Conservation (phyloP, 2,329 filamentous ascomycete species). For the Botryotinia convoluta region DNA sequence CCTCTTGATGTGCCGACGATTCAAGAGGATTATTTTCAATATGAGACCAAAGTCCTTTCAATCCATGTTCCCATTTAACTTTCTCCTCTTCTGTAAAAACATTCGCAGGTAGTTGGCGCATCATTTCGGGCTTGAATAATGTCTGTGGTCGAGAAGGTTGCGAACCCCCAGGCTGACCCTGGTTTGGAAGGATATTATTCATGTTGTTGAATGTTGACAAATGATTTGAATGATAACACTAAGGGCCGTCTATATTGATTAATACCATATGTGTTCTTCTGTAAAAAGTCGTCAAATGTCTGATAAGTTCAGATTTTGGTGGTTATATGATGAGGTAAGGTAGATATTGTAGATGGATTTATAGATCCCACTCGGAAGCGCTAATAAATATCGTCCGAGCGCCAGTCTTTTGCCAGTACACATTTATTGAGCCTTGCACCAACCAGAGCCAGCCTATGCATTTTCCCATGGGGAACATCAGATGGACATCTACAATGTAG, state of each 20-base stretch:
- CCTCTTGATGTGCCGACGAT: conserved; percentile 49
- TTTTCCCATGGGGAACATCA: background rate
- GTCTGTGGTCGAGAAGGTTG: conserved; percentile 28
- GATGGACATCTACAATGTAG: background rate
- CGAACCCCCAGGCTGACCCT: conserved; percentile 24
- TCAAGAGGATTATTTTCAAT: conserved; percentile 50
- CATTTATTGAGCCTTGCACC: background rate
- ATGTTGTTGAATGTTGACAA: conserved; percentile 20
- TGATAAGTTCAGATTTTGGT: background rate
- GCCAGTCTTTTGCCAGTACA: background rate
- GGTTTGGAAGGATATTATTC: conserved; percentile 33
- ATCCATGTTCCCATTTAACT: conserved; percentile 56
- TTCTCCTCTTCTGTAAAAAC: conserved; percentile 53
- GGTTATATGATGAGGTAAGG: background rate
- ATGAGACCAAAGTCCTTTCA: conserved; percentile 51
- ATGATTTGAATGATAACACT: background rate
- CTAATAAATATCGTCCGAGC: background rate
- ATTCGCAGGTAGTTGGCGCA: conserved; percentile 33
- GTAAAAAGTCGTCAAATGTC: background rate
- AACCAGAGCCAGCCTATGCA: background rate
- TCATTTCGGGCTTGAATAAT: conserved; percentile 37
- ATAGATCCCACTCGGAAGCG: background rate
- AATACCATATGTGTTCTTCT: background rate
- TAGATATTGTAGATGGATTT: background rate
- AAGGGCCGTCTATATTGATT: background rate